Base-by-base conservation (phyloP, 2,329 filamentous ascomycete genomes). In the Dendrostoma leiphaemia region DNA sequence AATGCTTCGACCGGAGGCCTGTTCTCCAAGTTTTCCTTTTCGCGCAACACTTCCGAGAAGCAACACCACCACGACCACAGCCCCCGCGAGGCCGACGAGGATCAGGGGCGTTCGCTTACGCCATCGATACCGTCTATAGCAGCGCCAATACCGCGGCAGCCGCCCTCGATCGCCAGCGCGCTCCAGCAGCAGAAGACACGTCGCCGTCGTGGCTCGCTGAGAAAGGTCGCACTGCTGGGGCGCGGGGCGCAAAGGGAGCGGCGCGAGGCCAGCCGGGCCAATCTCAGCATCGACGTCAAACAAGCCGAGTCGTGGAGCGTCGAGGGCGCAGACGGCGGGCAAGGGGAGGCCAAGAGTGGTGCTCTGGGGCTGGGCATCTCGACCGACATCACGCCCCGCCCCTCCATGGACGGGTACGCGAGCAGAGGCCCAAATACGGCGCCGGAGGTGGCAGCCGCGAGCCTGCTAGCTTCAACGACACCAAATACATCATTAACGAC, bases 181-280 rank as follows among this genome's bases (percentile, higher is more conserved):
- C 32, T 75, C 58, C 66, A 75, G 58, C 67, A 72, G 60, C 74
- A 79, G 55, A 80, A 74, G 67, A 83, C 83, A 44, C 78, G 91
- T 52, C 85, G 86, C 63, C 83, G 92, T 56, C 89, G 89, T 67
- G 91, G 91, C 4, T 96, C 92, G 10, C 76, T 97, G 67, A 83
- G 92, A 56, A 96, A 96, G 71, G 90, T 90, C 10, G 91, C 91
- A 24, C 76, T 96, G 46, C 78, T 96, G 17, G 90, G 90, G 15
- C 88, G 88, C 59, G 86, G 87, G 58, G 83, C 79, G 51, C 84
- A 82, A 68, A 78, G 81, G 57, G 84, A 83, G 62, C 78, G 72
- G 64, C 80, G 74, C 60, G 84, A 84, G 53, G 71, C 69, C 53
- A 48, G 47, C 32, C 47, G 55, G 24, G 80, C 75, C 51, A 67